Percentiles rank a stretch among this genome's conserved stretches.
These are phyloP conservation scores for Nannizziopsis barbatae DNA, from an alignment of 2,329 filamentous ascomycete genomes.

Conservation along the genomic window DNA sequence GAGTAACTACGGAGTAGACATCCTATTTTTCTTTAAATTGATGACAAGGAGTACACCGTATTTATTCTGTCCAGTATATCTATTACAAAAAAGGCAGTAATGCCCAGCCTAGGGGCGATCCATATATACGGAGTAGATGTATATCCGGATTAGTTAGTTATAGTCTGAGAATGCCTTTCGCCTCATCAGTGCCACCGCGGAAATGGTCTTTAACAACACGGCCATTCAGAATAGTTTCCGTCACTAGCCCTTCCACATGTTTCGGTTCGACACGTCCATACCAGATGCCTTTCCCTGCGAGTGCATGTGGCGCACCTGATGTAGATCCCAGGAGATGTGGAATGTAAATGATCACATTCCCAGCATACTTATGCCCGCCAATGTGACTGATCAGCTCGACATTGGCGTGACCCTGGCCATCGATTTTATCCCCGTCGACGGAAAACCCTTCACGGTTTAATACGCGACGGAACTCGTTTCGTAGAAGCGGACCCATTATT, in stretches of 20 bases:
- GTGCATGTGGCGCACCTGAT: slow-evolving; percentile 6
- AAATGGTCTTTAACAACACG: slow-evolving; percentile 76
- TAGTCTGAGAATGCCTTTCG: slow-evolving; percentile 57
- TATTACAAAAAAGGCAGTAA: too few species aligned
- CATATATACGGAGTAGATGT: too few species aligned
- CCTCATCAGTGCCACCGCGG: slow-evolving; percentile 67
- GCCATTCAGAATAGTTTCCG: slow-evolving; percentile 75
- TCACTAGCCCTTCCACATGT: slow-evolving; percentile 80
- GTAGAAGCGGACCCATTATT: slow-evolving; percentile 61
- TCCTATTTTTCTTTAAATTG: too few species aligned
- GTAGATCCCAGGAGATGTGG: slow-evolving; percentile 24
- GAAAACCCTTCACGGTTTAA: slow-evolving; percentile 25
- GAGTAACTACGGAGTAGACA: too few species aligned
- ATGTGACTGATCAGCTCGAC: slow-evolving; percentile 60
- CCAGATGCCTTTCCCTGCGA: slow-evolving; percentile 55
- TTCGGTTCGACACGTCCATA: slow-evolving; percentile 70
- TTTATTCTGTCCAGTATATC: too few species aligned
- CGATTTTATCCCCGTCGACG: slow-evolving; percentile 17
- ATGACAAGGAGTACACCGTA: too few species aligned
- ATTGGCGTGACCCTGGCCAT: slow-evolving; percentile 27
- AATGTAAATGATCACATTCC: slow-evolving; percentile 81
- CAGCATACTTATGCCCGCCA: slow-evolving; percentile 88
- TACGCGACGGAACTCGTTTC: slow-evolving; percentile 53
- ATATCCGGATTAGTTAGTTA: too few species aligned
- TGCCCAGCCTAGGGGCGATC: too few species aligned